These are phyloP conservation scores for Verticillium albo-atrum DNA, from an alignment of 2,329 filamentous ascomycete species.

Conservation along the genomic window DNA sequence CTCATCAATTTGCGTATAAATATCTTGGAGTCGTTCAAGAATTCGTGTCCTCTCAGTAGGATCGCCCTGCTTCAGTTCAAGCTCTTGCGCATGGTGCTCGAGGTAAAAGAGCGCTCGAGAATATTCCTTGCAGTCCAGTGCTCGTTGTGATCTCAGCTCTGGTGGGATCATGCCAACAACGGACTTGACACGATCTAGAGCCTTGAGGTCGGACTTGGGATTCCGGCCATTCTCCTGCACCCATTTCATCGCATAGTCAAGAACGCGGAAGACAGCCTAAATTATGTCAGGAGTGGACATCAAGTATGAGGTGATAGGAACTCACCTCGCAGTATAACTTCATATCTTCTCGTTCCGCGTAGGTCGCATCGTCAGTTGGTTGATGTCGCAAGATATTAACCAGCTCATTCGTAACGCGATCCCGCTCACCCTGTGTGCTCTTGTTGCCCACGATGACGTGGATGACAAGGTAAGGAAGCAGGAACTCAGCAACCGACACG, in stretches of 20 bases:
- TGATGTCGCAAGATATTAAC: slow-evolving; percentile 66
- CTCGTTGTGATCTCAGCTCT: slow-evolving; percentile 71
- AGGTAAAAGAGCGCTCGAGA: slow-evolving; percentile 89
- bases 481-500: slow-evolving; percentile 77
- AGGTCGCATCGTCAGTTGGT: slow-evolving; percentile 42
- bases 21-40: slow-evolving; percentile 78
- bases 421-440: slow-evolving; percentile 54
- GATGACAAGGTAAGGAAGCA: slow-evolving; percentile 81
- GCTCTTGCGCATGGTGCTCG: slow-evolving; percentile 74
- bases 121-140: slow-evolving; percentile 92
- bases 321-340: slow-evolving; percentile 83
- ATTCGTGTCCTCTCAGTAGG: slow-evolving; percentile 57
- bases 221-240: slow-evolving; percentile 65
- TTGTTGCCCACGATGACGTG: slow-evolving; percentile 74
- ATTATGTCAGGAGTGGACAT: slow-evolving; percentile 11
- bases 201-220: slow-evolving; percentile 38
- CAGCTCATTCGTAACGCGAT: slow-evolving; percentile 68
- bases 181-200: slow-evolving; percentile 42
- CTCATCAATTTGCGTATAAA: slow-evolving; percentile 97
- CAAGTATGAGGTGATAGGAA: not conserved
- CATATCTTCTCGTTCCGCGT: slow-evolving; percentile 66
- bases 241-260: slow-evolving; percentile 92
- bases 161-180: slow-evolving; percentile 62
- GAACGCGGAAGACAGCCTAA: slow-evolving; percentile 79
- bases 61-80: slow-evolving; percentile 39